Percentiles rank a stretch among this genome's conserved stretches.
Conservation (phyloP, 164 flowering plant genomes). For the Piper longum region DNA sequence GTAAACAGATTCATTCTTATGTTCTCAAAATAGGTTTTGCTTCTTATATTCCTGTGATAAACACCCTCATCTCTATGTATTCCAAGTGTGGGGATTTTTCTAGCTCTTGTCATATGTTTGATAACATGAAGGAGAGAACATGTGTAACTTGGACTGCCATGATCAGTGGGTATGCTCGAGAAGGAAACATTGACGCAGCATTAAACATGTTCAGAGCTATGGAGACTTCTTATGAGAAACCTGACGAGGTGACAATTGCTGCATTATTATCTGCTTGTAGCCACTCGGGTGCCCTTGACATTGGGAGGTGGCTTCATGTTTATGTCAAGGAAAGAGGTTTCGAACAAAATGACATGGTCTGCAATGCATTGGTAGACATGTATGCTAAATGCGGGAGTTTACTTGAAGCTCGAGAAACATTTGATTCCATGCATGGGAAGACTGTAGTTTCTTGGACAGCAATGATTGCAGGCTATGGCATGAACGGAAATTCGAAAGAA, state of each 20-base stretch:
- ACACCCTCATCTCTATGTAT: slow-evolving; percentile 49
- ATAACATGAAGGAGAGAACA: slow-evolving; percentile 25
- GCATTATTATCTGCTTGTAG: slow-evolving; percentile 43
- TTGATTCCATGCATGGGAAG: slow-evolving; percentile 24
- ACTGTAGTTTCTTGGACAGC: slow-evolving; percentile 57
- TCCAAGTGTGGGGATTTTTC: slow-evolving; percentile 37
- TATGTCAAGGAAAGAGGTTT: slow-evolving; percentile 24
- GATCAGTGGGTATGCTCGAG: slow-evolving; percentile 45
- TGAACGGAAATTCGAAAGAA: slow-evolving; percentile 36
- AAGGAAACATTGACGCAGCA: slow-evolving; percentile 37
- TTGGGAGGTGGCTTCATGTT: slow-evolving; percentile 38
- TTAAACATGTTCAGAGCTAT: slow-evolving; percentile 29
- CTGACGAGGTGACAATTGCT: slow-evolving; percentile 48
- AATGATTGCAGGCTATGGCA: slow-evolving; percentile 44
- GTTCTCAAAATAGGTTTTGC: slow-evolving; percentile 30
- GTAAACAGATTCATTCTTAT: slow-evolving; percentile 33
- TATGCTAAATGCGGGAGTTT: slow-evolving; percentile 56
- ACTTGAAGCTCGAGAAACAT: slow-evolving; percentile 25
- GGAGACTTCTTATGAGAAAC: slow-evolving; percentile 35
- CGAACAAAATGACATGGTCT: slow-evolving; percentile 19
- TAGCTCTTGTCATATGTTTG: slow-evolving; percentile 30
- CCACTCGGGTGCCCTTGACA: slow-evolving; percentile 35
- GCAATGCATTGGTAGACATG: slow-evolving; percentile 55
- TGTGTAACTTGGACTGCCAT: slow-evolving; percentile 53
- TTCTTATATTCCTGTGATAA: slow-evolving; percentile 22